phyloP scores from a whole-genome alignment of 1,284 basidiomycete species.

The Microbotryum violaceum region DNA sequence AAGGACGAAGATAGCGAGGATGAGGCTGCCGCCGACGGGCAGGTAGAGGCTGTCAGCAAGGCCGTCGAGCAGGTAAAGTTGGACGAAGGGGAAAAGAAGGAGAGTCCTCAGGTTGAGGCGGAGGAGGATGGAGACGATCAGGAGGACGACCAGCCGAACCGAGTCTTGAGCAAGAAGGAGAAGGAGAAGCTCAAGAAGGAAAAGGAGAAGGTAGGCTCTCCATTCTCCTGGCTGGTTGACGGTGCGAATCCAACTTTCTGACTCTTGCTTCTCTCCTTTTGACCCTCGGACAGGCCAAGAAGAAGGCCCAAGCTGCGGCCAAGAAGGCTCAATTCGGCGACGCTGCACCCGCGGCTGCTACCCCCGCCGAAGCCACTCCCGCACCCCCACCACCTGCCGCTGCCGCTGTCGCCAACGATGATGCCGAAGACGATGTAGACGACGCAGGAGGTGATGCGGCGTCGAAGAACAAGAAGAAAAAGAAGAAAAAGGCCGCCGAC shows the following conservation, averaged over 20 bases:
- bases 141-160: slow-evolving; percentile 46
- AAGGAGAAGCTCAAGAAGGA: slow-evolving; percentile 93
- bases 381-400: slow-evolving; percentile 34
- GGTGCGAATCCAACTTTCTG: not conserved
- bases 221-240: too few relatives aligned
- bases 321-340: slow-evolving; percentile 56
- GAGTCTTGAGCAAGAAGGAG: slow-evolving; percentile 78
- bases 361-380: slow-evolving; percentile 31
- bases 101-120: slow-evolving; percentile 34
- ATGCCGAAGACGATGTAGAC: slow-evolving; percentile 53
- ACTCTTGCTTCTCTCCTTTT: slow-evolving; percentile 4
- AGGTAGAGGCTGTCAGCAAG: too few relatives aligned
- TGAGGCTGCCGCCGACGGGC: slow-evolving; percentile 23
- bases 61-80: slow-evolving; percentile 10
- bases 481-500: slow-evolving; percentile 34
- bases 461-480: slow-evolving; percentile 37
- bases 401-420: slow-evolving; percentile 44
- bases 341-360: slow-evolving; percentile 32
- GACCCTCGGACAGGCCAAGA: slow-evolving; percentile 62
- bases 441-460: slow-evolving; percentile 46
- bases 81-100: slow-evolving; percentile 6
- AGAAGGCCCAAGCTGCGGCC: slow-evolving; percentile 81
- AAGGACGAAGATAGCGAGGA: not conserved
- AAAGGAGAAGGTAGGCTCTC: slow-evolving; percentile 64
- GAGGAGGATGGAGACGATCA: slow-evolving; percentile 45